Evolutionary conservation across 2,329 filamentous ascomycete genomes (phyloP), one percentile per base, ranked within the genome.

Genomic region (Hypoxylon sp.): DNA sequence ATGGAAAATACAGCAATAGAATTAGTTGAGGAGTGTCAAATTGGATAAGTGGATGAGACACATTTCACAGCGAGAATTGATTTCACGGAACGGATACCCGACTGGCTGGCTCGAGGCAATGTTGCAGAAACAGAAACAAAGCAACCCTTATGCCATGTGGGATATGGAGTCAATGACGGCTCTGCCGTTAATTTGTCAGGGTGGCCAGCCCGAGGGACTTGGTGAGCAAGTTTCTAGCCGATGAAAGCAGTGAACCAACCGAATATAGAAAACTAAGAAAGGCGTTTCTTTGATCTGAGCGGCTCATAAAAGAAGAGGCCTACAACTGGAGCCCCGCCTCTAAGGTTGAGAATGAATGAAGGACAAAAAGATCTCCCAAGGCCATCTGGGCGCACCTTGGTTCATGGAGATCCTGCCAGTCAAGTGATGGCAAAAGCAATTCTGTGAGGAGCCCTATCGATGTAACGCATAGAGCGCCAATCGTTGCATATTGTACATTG

Each of bases 11-110:
- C 49, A 52, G 62, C 63, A 17, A 50, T 47, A 28, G 37, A 58
- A 57, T 67, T 54, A 53, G 52, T 59, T 57, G 48, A 44, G 44
- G 52, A 61, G 41, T 30, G 30, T 57, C 49, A 41, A 53, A 24
- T 34, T 55, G 55, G 47, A 28, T 49, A 49, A 37, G 37, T 58
- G 39, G 58, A 57, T 59, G 56, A 71, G 56, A 56, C 57, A 73
- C 64, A 73, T 69, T 65, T 64, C 69, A 70, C 62, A 49, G 57
- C 62, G 62, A 56, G 65, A 62, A 54, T 61, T 37, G 44, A 54
- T 49, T 64, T 53, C 48, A 34, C 52, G 44, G 55, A 24, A 48
- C 57, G 41, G 37, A 55, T 46, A 56, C 37, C 46, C 58, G 52
- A 34, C 32, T 51, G 41, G 50, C 58, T 37, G 47, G 52, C 6